phyloP scores from a whole-genome alignment of 176 grass and related monocot species.

The Triticum timopheevii region DNA sequence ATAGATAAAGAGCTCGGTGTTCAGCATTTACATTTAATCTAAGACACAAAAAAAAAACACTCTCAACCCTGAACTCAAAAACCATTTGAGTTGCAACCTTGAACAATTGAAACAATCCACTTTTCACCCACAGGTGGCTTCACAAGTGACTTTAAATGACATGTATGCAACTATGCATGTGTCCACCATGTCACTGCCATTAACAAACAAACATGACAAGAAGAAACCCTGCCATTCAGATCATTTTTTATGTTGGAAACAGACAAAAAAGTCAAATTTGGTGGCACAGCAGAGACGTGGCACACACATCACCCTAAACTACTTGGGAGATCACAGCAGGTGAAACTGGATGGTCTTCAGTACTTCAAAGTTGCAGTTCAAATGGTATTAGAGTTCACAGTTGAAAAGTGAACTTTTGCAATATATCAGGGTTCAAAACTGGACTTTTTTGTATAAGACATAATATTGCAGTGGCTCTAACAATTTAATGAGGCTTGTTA shows the following conservation, averaged over 20 bases:
- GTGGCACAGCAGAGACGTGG: not conserved
- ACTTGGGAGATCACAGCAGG: not conserved
- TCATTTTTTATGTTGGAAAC: not conserved
- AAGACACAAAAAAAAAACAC: not conserved
- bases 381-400: not conserved
- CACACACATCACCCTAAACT: not conserved
- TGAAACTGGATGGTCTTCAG: not conserved
- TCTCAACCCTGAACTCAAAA: not conserved
- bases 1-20: not conserved
- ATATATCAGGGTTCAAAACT: not conserved
- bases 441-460: not conserved
- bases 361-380: constrained; percentile 1
- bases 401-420: not conserved
- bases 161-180: not conserved
- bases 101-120: not conserved
- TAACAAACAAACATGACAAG: not conserved
- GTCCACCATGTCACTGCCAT: not conserved
- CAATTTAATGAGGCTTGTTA: not conserved
- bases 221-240: not conserved
- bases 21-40: constrained; percentile 1
- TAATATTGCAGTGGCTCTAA: not conserved
- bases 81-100: not conserved
- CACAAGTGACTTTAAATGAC: not conserved
- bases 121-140: not conserved
- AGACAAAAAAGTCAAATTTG: not conserved